These are phyloP conservation scores for Brassica rapa DNA, from an alignment of 345 rosid species.

Conservation along the genomic window DNA sequence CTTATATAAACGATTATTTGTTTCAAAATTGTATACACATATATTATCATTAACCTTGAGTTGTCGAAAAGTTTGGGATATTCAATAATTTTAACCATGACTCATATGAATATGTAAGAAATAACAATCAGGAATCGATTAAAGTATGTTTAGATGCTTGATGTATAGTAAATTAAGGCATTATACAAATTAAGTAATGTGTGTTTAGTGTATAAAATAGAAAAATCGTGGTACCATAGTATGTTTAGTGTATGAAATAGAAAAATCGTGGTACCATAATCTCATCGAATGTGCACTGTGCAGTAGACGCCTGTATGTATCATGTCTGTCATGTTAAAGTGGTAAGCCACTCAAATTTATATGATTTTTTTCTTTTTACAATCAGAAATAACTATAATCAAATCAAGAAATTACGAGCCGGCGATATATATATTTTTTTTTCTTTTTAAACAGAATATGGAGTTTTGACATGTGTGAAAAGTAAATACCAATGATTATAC, in stretches of 20 bases:
- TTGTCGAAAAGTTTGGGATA: not conserved
- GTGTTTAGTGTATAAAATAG: not conserved
- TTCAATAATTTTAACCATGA: not conserved
- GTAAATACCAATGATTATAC: not conserved
- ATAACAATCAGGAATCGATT: not conserved
- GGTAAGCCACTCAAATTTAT: constrained; percentile 11
- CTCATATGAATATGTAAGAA: constrained; percentile 23
- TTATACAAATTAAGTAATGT: not conserved
- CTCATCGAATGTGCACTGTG: not conserved
- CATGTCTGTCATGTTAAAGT: constrained; percentile 3
- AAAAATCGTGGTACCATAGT: too few species aligned
- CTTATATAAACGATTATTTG: not conserved
- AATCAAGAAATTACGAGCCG: not conserved
- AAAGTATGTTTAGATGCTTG: constrained; percentile 1
- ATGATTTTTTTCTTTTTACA: too few species aligned
- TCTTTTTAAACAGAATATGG: not conserved
- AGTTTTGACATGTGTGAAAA: not conserved
- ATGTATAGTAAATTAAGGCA: not conserved
- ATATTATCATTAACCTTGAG: not conserved
- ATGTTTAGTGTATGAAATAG: not conserved
- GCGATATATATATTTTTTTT: not conserved
- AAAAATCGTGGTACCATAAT: not conserved
- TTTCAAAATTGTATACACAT: not conserved
- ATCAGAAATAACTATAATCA: not conserved
- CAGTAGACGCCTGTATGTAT: not conserved